A percentile compares a stretch with the other conserved stretches of the same genome.
Conservation (phyloP, 1,284 basidiomycete genomes). For the Golubevia pallescens region DNA sequence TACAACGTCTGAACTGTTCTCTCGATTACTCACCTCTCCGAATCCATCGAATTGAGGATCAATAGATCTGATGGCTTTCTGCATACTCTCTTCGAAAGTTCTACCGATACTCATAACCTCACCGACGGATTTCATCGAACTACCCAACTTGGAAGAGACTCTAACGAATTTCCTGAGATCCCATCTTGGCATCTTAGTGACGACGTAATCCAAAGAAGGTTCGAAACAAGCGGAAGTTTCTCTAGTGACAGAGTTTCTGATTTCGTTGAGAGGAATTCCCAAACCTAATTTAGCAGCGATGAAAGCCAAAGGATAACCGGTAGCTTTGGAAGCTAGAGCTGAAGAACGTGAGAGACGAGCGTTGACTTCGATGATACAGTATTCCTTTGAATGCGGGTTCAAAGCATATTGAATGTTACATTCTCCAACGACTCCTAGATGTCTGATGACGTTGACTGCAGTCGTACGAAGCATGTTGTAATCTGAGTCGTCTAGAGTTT, state of each 20-base stretch:
- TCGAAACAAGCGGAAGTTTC: conserved; percentile 97
- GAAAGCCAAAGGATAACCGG: conserved; percentile 96
- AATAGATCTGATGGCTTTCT: conserved; percentile 95
- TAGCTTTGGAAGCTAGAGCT: conserved; percentile 96
- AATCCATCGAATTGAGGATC: conserved; percentile 94
- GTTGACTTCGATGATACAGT: conserved; percentile 99
- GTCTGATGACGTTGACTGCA: conserved; percentile 95
- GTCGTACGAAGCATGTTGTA: conserved; percentile 99
- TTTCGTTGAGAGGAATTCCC: conserved; percentile 94
- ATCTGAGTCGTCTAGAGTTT: conserved; percentile 84
- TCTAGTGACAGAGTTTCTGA: conserved; percentile 95
- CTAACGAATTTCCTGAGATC: conserved; percentile 96
- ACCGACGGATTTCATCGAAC: conserved; percentile 88
- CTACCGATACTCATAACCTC: conserved; percentile 99
- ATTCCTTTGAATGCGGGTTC: conserved; percentile 91
- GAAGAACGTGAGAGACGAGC: conserved; percentile 98
- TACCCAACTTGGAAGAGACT: conserved; percentile 55
- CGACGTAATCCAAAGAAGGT: conserved; percentile 93
- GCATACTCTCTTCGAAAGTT: conserved; percentile 96
- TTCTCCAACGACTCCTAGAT: conserved; percentile 95
- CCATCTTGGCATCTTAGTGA: conserved; percentile 99
- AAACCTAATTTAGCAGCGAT: conserved; percentile 97
- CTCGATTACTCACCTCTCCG: conserved; percentile 71
- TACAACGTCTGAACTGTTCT: not conserved
- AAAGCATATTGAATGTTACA: conserved; percentile 99